Percentiles rank a stretch among this genome's conserved stretches.
These are phyloP conservation scores for Podaxis mareebaensis DNA, from an alignment of 768 basidiomycete genomes.

Conservation along the genomic window DNA sequence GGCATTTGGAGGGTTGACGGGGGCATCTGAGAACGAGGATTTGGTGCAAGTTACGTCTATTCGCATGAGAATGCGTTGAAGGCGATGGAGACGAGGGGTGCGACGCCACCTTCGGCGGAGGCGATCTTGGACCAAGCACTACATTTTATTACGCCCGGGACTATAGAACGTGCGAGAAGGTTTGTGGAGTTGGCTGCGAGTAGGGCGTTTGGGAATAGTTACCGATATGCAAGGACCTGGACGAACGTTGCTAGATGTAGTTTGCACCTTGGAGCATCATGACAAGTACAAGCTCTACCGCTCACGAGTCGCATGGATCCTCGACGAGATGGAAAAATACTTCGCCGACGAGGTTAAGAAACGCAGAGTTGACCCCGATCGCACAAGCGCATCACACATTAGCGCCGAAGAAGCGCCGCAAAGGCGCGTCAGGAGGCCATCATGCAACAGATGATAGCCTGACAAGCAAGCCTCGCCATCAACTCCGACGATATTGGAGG, in stretches of 20 bases:
- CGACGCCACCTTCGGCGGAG: conserved; percentile 77
- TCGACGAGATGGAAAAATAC: conserved; percentile 56
- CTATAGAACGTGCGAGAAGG: conserved; percentile 64
- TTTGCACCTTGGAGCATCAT: conserved; percentile 78
- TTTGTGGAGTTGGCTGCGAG: conserved; percentile 62
- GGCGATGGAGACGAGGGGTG: conserved; percentile 52
- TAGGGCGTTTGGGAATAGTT: conserved; percentile 51
- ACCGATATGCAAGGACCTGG: conserved; percentile 35
- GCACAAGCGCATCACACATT: conserved; percentile 30
- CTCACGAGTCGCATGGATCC: conserved; percentile 74
- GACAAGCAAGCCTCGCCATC: conserved; percentile 83
- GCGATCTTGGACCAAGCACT: conserved; percentile 88
- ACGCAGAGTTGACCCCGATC: conserved; percentile 45
- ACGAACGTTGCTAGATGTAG: conserved; percentile 67
- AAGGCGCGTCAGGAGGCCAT: conserved; percentile 91
- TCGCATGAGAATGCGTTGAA: conserved; percentile 73
- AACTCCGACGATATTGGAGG: conserved; percentile 75
- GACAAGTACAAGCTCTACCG: conserved; percentile 74
- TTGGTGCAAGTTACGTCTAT: conserved; percentile 81
- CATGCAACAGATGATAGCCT: conserved; percentile 93
- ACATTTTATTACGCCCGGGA: conserved; percentile 82
- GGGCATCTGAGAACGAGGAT: conserved; percentile 66
- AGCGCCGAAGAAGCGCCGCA: conserved; percentile 73
- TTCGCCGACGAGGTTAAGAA: conserved; percentile 59
- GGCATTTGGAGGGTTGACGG: conserved; percentile 58